phyloP scores from a whole-genome alignment of 2,329 filamentous ascomycete species.

The Chalaropsis ovoidea region DNA sequence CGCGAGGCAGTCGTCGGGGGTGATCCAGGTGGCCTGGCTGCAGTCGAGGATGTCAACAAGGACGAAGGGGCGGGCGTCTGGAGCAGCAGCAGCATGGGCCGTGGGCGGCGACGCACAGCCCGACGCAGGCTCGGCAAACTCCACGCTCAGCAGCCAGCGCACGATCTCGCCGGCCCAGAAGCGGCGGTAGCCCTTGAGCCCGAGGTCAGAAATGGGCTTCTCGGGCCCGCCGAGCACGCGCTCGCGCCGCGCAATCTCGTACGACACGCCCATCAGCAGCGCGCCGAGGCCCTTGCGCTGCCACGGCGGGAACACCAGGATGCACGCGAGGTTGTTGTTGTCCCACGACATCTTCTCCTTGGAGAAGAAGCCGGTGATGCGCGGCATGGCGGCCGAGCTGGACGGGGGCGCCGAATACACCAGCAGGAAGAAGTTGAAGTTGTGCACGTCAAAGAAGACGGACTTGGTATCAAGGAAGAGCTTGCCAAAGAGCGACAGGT shows the following conservation, averaged over 20 bases:
- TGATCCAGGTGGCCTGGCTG: slow-evolving; percentile 70
- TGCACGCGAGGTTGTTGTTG: slow-evolving; percentile 94
- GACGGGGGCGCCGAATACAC: slow-evolving; percentile 52
- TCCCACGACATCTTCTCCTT: slow-evolving; percentile 99
- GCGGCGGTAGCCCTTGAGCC: slow-evolving; percentile 67
- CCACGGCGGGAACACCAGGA: slow-evolving; percentile 90
- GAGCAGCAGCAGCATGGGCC: slow-evolving; percentile 27
- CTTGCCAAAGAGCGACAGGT: slow-evolving; percentile 90
- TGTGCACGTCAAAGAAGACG: slow-evolving; percentile 91
- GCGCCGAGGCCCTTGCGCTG: slow-evolving; percentile 82
- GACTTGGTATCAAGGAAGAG: slow-evolving; percentile 97
- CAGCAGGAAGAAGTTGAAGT: slow-evolving; percentile 90
- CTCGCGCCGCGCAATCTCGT: slow-evolving; percentile 79
- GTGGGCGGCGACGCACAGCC: background rate
- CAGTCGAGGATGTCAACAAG: slow-evolving; percentile 60
- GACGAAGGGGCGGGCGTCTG: slow-evolving; percentile 31
- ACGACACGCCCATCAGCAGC: slow-evolving; percentile 83
- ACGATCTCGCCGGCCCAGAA: slow-evolving; percentile 83
- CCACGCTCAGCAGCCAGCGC: slow-evolving; percentile 47
- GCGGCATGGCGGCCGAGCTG: slow-evolving; percentile 28
- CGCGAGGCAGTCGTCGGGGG: slow-evolving; percentile 69
- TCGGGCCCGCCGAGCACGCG: slow-evolving; percentile 82
- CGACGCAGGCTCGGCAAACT: slow-evolving; percentile 27
- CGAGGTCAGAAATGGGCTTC: slow-evolving; percentile 81
- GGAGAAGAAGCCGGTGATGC: slow-evolving; percentile 90